Evolutionary conservation across 2,329 filamentous ascomycete species (phyloP).

Genomic region (Colletotrichum sp.): DNA sequence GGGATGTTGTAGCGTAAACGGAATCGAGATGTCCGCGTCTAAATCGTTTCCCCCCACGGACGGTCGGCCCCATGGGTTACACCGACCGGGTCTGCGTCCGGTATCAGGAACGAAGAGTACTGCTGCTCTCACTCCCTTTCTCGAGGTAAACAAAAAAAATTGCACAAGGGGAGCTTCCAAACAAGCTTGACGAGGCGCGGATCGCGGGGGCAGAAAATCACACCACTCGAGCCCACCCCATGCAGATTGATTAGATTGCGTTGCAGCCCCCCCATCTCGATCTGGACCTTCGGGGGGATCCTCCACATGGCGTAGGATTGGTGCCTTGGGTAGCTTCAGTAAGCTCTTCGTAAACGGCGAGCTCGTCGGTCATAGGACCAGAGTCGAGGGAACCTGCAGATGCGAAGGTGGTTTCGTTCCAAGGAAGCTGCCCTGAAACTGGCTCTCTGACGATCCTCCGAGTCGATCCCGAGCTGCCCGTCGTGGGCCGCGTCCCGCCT

Average conservation of each 20-base stretch:
- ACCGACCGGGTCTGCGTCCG: neutral
- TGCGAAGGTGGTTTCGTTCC: neutral
- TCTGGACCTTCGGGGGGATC: neutral
- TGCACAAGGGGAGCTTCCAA: neutral
- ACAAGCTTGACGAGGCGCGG: neutral
- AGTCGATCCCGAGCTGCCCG: neutral
- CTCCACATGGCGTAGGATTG: neutral
- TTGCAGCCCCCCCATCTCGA: conserved; percentile 13
- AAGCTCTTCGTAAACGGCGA: neutral
- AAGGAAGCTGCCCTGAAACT: neutral
- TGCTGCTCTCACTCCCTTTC: neutral
- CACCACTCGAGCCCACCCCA: neutral
- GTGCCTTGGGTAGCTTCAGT: neutral
- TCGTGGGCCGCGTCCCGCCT: neutral
- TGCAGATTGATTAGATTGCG: conserved; percentile 14
- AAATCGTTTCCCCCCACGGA: neutral
- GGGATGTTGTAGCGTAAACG: neutral
- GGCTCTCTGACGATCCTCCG: neutral
- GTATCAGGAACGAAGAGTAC: neutral
- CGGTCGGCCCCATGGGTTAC: neutral
- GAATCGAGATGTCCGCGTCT: conserved; percentile 18
- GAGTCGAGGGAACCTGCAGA: neutral
- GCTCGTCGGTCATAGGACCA: neutral
- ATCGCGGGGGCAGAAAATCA: conserved; percentile 5
- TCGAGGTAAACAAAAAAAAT: neutral